Evolutionary conservation across 306 rosid species (phyloP), one percentile per base, ranked within the genome.

Genomic region (Trifolium pratense): DNA sequence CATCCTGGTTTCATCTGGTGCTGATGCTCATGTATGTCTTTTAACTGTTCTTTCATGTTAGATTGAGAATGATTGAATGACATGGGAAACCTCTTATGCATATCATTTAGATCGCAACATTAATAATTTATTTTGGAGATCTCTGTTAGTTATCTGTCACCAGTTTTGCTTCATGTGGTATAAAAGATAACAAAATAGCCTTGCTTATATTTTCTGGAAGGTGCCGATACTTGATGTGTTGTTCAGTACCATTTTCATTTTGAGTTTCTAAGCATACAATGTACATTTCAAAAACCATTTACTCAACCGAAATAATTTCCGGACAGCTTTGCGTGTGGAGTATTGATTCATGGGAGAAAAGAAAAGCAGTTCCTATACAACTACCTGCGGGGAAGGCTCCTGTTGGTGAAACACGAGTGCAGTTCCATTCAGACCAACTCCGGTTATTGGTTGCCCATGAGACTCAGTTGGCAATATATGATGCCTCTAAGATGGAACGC

Each of bases 281-380:
- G 42, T 26, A 18, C 49, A 63, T 71, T 78, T 64, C 29, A 43
- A 31, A 32, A 18, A 71, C 42, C 45, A 55, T 79, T 66, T 56
- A 36, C 46, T 57, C 18, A 1, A 17, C 32, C 48, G 36, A 51
- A 52, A 73, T 73, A 26, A 58, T 74, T 60, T 67, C 42, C 10
- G 42, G 11, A 7, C 90, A 93, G 98, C 86, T 93, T 5, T 91
- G 93, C 34, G 81, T 89, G 70, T 91, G 97, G 96, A 91, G 86
- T 85, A 89, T 93, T 81, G 97, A 91, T 83, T 74, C 92, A 49
- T 93, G 98, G 98, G 98, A 91, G 88, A 93, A 91, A 88, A 88
- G 96, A 76, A 89, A 91, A 79, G 85, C 89, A 26, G 67, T 89
- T 51, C 67, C 90, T 70, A 74, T 91, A 73, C 96, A 85, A 66